These are phyloP conservation scores for Coemansia sp. DNA, from an alignment of 192 early-diverging fungal genomes.

Conservation along the genomic window DNA sequence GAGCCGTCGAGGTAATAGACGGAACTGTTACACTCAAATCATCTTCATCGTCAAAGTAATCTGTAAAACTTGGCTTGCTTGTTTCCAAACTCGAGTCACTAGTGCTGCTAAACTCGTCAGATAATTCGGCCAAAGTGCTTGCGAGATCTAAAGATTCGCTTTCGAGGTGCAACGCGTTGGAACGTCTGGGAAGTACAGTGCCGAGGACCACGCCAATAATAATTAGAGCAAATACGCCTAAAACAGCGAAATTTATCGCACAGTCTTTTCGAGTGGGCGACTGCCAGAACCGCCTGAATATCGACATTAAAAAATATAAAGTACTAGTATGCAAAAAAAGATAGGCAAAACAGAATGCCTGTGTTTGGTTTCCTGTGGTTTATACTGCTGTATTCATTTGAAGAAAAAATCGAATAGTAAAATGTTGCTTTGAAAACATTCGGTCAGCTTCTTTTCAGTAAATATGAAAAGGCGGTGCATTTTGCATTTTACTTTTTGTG, in stretches of 20 bases:
- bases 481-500: not conserved
- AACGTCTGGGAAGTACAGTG: not conserved
- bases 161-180: not conserved
- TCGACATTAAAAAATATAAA: not conserved
- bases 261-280: not conserved
- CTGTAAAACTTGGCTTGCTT: not conserved
- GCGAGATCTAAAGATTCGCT: not conserved
- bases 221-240: not conserved
- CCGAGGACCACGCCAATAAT: constrained; percentile 4
- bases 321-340: not conserved
- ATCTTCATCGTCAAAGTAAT: not conserved
- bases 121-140: not conserved
- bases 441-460: not conserved
- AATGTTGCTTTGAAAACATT: not conserved
- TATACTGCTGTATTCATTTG: too few relatives aligned
- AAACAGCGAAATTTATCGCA: not conserved
- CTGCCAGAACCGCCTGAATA: not conserved
- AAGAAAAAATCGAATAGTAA: too few relatives aligned
- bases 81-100: not conserved
- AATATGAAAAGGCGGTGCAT: not conserved
- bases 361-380: too few relatives aligned
- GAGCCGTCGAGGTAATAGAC: not conserved
- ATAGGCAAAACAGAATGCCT: too few relatives aligned
- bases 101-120: not conserved
- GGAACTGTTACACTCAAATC: not conserved